Conservation (phyloP, 78 protist genomes). For the Andalucia godoyi region DNA sequence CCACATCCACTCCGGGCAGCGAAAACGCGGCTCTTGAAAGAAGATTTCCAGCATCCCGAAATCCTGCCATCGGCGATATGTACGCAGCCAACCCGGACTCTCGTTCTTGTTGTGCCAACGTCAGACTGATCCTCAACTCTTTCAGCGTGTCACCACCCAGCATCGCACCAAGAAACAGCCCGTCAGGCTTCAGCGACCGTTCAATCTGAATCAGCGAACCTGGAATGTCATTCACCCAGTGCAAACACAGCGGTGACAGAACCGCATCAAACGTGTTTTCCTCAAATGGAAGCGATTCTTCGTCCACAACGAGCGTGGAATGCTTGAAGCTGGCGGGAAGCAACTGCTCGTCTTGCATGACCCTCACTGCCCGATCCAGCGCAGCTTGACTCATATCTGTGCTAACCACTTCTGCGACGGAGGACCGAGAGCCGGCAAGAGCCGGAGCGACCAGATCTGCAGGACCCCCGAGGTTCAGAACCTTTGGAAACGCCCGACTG, state of each 20-base stretch:
- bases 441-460: no score
- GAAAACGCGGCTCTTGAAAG: not conserved
- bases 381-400: no score
- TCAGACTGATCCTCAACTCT: slow-evolving; percentile 4
- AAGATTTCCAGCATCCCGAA: not conserved
- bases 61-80: slow-evolving; percentile 1
- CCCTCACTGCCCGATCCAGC: no score
- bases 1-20: not conserved
- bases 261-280: not conserved
- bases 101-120: slow-evolving; percentile 13
- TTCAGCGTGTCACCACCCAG: slow-evolving; percentile 12
- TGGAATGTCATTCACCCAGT: slow-evolving; percentile 32
- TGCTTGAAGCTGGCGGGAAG: no score
- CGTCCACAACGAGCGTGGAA: no score
- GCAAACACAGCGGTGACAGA: not conserved
- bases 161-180: not conserved
- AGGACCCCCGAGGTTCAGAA: no score
- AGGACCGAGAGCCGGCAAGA: no score
- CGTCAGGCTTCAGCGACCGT: slow-evolving; percentile 8
- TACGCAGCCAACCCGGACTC: not conserved
- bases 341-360: no score
- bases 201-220: not conserved
- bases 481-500: no score
- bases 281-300: not conserved
- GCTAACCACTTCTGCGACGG: no score